Conservation (phyloP, 2,329 filamentous ascomycete genomes). For the Acrocalymma vagum region DNA sequence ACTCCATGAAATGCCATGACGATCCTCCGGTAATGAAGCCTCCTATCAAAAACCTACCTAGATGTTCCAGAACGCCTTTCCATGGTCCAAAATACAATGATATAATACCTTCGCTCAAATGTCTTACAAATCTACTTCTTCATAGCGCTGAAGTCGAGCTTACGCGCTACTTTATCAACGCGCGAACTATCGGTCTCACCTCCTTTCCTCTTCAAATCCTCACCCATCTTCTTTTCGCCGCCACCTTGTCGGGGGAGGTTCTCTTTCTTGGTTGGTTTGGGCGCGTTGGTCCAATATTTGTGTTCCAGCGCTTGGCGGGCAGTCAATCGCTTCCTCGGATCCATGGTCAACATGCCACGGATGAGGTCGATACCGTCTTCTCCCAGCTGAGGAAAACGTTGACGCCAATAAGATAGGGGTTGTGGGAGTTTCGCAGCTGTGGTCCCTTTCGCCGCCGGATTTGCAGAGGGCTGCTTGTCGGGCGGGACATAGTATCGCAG, state of each 20-base stretch:
- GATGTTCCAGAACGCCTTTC: slow-evolving; percentile 2
- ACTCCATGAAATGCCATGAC: no score
- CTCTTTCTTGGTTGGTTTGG: slow-evolving; percentile 81
- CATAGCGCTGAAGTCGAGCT: slow-evolving; percentile 59
- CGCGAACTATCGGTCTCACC: slow-evolving; percentile 74
- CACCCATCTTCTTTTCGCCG: slow-evolving; percentile 74
- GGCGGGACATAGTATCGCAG: slow-evolving; percentile 82
- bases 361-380: slow-evolving; percentile 86
- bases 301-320: slow-evolving; percentile 82
- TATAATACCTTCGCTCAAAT: no score
- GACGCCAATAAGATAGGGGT: slow-evolving; percentile 75
- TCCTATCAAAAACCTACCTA: no score
- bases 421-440: slow-evolving; percentile 64
- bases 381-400: slow-evolving; percentile 81
- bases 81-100: not conserved
- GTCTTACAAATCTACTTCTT: no score
- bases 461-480: slow-evolving; percentile 49
- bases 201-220: slow-evolving; percentile 80
- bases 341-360: slow-evolving; percentile 82
- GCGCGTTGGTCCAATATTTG: slow-evolving; percentile 84
- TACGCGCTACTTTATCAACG: slow-evolving; percentile 80
- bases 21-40: no score
- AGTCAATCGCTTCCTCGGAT: slow-evolving; percentile 85
- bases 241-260: slow-evolving; percentile 83
- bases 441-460: slow-evolving; percentile 28